Evolutionary conservation across 1,139 yeast genomes (phyloP).

Genomic region (Pichia sp.): DNA sequence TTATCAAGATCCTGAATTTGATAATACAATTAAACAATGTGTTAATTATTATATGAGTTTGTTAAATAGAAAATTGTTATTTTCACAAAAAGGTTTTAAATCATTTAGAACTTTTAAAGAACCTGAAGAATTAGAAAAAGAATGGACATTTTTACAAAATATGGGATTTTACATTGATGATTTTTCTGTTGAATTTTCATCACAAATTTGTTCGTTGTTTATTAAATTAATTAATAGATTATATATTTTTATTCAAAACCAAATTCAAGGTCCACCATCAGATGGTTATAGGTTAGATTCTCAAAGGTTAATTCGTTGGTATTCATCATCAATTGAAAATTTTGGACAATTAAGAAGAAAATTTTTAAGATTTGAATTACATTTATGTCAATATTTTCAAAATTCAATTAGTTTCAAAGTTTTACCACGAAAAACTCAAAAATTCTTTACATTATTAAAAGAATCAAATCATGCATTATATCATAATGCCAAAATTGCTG

Average conservation of each 20-base stretch:
- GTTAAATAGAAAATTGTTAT: constrained; percentile 69
- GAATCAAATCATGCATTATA: constrained; percentile 72
- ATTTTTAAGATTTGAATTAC: constrained; percentile 62
- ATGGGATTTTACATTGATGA: constrained; percentile 73
- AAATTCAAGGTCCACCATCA: constrained; percentile 57
- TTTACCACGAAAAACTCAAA: constrained; percentile 47
- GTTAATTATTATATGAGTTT: constrained; percentile 67
- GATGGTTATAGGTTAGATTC: constrained; percentile 36
- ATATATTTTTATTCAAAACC: constrained; percentile 65
- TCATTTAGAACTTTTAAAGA: constrained; percentile 83
- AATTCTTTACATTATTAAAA: constrained; percentile 51
- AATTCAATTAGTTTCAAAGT: constrained; percentile 69
- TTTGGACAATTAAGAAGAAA: constrained; percentile 83
- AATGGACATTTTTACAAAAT: constrained; percentile 69
- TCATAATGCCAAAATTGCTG: constrained; percentile 50
- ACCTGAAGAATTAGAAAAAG: constrained; percentile 79
- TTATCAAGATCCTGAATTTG: constrained; percentile 64
- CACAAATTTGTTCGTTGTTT: constrained; percentile 62
- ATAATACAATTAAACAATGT: constrained; percentile 65
- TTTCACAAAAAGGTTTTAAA: constrained; percentile 55
- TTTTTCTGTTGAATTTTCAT: constrained; percentile 81
- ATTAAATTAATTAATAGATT: constrained; percentile 64
- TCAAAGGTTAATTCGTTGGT: constrained; percentile 72
- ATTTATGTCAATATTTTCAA: constrained; percentile 65
- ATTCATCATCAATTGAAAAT: constrained; percentile 74